Evolutionary conservation across 1,139 yeast genomes (phyloP).

Genomic region (Hyphopichia khmerensis): DNA sequence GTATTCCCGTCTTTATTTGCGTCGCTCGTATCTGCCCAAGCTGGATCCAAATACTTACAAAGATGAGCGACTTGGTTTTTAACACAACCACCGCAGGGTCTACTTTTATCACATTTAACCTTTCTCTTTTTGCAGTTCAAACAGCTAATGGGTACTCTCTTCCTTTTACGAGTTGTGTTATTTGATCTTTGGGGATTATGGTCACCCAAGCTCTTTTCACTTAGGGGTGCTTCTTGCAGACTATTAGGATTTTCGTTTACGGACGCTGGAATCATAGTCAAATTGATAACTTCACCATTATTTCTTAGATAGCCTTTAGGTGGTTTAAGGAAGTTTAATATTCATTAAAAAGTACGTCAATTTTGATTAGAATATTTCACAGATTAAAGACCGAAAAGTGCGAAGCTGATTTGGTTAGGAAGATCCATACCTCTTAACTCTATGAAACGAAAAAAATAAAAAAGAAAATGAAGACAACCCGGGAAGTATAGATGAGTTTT

Average conservation of each 20-base stretch:
- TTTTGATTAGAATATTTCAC: neutral
- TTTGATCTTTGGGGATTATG: neutral
- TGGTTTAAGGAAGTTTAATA: too few relatives aligned
- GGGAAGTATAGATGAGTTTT: neutral
- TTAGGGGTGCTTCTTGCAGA: neutral
- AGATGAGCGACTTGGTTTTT: constrained; percentile 43
- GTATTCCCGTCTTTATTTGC: neutral
- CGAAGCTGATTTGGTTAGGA: neutral
- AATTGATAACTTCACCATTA: too few relatives aligned
- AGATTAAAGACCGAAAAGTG: neutral
- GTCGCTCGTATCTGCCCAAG: constrained; percentile 24
- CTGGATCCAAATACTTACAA: constrained; percentile 44
- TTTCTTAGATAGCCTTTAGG: too few relatives aligned
- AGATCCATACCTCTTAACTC: neutral
- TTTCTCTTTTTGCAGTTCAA: constrained; percentile 43
- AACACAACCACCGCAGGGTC: constrained; percentile 47
- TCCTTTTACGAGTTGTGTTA: constrained; percentile 17
- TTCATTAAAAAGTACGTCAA: too few relatives aligned
- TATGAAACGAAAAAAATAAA: too few relatives aligned
- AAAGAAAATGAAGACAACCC: neutral
- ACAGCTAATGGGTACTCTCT: constrained; percentile 44
- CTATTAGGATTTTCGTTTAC: neutral
- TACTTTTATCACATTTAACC: constrained; percentile 45
- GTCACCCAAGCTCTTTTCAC: neutral
- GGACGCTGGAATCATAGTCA: too few relatives aligned